Base-by-base conservation (phyloP, 805 yeast genomes). In the Cyberlindnera sargentensis region DNA sequence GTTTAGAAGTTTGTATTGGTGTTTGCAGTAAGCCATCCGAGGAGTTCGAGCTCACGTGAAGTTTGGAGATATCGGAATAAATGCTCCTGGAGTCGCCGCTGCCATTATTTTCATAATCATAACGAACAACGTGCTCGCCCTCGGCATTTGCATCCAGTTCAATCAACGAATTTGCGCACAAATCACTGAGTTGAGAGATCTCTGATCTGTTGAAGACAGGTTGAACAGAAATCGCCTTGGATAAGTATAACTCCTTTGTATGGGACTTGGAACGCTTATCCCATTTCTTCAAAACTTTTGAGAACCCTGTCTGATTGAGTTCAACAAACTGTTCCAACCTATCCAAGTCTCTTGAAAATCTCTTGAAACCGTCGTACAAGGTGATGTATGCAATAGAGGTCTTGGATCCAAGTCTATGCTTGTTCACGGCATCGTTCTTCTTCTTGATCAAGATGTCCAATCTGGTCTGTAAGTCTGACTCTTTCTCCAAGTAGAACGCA, bases 261-360 rank as follows among this genome's bases (percentile, higher is more conserved):
- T 87, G 95, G 3, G 96, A 86, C 57, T 91, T 89, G 24, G 96
- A 88, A 48, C 97, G 72, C 64, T 93, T 93, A 65, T 93, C 99
- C 99, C 99, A 93, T 67, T 93, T 93, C 63, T 93, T 93, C 56
- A 93, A 75, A 28, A 88, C 97, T 65, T 93, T 93, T 24, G 95
- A 82, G 64, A 93, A 93, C 10, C 99, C 99, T 1, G 95, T 87
- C 57, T 90, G 96, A 61, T 93, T 93, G 46, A 93, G 72, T 63
- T 90, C 97, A 34, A 93, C 88, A 65, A 86, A 93, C 62, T 91
- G 97, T 60, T 93, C 96, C 27, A 93, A 70, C 46, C 95, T 74
- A 49, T 84, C 85, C 49, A 93, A 68, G 63, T 93, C 98, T 52
- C 89, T 84, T 42, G 95, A 83, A 54, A 87, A 87, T 55, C 93